Evolutionary conservation across 441 rosid genomes (phyloP), one percentile per base, ranked within the genome.

Genomic region (Metrosideros polymorpha): DNA sequence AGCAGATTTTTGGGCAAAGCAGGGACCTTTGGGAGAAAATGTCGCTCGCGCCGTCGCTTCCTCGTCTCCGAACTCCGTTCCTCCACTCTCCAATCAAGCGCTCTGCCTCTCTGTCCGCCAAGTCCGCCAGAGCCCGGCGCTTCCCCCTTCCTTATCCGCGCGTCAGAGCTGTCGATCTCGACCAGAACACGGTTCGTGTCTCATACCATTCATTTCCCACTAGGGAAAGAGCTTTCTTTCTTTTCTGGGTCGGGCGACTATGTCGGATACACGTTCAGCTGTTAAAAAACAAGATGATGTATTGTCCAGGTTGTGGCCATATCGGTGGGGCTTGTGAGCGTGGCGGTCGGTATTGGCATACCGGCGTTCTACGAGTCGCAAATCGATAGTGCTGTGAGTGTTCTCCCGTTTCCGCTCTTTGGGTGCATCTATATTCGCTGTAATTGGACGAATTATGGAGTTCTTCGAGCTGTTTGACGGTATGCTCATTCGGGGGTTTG

Each of bases 331-430:
- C 10, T 97, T 10, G 98, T 88, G 50, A 97, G 99, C 88, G 92
- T 97, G 50, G 99, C 96, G 1, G 77, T 93, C 39, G 99, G 99
- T 56, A 94, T 97, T 14, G 99, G 98, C 71, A 89, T 97, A 89
- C 99, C 99, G 6, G 89, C 93, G 66, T 97, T 97, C 92, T 96
- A 97, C 88, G 99, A 97, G 86, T 87, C 91, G 19, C 99, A 97
- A 89, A 97, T 96, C 85, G 96, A 97, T 86, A 97, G 85, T 91
- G 96, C 99, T 42, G 99, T 96, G 82, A 92, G 95, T 87, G 85
- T 43, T 45, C 77, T 71, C 79, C 63, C 30, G 29, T 56, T 56
- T 56, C 15, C 51, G 32, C 5, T 66, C 19, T 86, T n/a, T 57
- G 7, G 15, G 12, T 19, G 32, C 9, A 6, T 17, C 35, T 8